phyloP scores from a whole-genome alignment of 306 rosid genomes.

The Quercus wislizeni region DNA sequence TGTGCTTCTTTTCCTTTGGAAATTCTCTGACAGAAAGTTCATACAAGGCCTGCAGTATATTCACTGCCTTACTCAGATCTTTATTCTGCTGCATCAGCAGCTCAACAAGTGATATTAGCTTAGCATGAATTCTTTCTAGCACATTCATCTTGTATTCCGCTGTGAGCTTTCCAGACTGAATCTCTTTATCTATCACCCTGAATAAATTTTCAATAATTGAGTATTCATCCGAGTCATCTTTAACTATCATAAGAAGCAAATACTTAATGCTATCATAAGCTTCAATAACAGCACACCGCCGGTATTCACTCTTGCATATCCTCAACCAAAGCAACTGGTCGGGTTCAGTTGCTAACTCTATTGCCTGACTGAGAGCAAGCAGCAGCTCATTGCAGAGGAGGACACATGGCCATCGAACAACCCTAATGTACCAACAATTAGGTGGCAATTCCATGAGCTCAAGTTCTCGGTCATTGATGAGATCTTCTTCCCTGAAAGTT shows the following conservation, averaged over 20 bases:
- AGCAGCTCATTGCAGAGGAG: slow-evolving; percentile 82
- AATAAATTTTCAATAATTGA: slow-evolving; percentile 51
- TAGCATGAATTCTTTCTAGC: slow-evolving; percentile 62
- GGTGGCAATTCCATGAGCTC: slow-evolving; percentile 86
- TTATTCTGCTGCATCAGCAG: slow-evolving; percentile 47
- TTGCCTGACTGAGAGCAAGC: slow-evolving; percentile 83
- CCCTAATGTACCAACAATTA: slow-evolving; percentile 79
- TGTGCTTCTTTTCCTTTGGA: slow-evolving; percentile 53
- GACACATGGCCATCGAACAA: slow-evolving; percentile 88
- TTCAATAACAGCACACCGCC: slow-evolving; percentile 85
- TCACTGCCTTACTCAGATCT: slow-evolving; percentile 51
- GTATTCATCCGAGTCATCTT: slow-evolving; percentile 50
- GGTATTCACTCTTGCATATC: slow-evolving; percentile 87
- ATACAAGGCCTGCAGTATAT: slow-evolving; percentile 79
- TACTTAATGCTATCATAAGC: slow-evolving; percentile 77
- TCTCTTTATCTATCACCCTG: slow-evolving; percentile 41
- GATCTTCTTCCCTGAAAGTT: slow-evolving; percentile 94
- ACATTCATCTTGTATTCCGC: slow-evolving; percentile 37
- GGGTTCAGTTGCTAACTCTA: slow-evolving; percentile 49
- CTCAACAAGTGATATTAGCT: slow-evolving; percentile 60
- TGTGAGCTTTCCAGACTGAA: slow-evolving; percentile 41
- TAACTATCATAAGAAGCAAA: slow-evolving; percentile 46
- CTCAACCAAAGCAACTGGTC: slow-evolving; percentile 61
- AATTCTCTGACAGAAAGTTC: slow-evolving; percentile 72
- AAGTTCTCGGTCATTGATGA: slow-evolving; percentile 68